Evolutionary conservation across 768 basidiomycete species (phyloP).

Genomic region (Coprinopsis sp.): DNA sequence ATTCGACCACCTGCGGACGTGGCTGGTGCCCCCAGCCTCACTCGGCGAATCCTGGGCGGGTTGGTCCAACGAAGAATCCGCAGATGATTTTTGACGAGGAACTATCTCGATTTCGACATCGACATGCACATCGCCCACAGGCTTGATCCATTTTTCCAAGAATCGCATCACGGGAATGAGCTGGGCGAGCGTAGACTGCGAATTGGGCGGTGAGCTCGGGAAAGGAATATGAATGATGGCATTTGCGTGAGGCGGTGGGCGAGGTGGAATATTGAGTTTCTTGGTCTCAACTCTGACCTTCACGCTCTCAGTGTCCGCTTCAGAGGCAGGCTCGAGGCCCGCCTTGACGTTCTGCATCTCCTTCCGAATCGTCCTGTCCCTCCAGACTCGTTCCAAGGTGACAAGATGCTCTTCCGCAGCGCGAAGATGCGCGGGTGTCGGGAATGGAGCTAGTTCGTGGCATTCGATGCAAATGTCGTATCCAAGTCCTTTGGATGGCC

Average conservation of each 20-base stretch:
- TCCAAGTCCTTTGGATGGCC: conserved; percentile 50
- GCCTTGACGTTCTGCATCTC: conserved; percentile 20
- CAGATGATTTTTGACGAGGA: background rate
- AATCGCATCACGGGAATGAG: conserved; percentile 64
- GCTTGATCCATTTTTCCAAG: conserved; percentile 60
- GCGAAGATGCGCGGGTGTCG: conserved; percentile 57
- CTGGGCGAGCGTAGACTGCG: conserved; percentile 46
- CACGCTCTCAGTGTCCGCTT: conserved; percentile 17
- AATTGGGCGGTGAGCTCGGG: conserved; percentile 61
- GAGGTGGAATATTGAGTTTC: conserved; percentile 39
- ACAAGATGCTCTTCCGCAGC: conserved; percentile 73
- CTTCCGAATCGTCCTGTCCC: conserved; percentile 33
- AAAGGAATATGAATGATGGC: conserved; percentile 72
- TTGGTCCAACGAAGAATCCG: too few relatives aligned
- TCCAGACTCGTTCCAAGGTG: conserved; percentile 66
- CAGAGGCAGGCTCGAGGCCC: conserved; percentile 9
- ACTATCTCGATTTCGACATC: conserved; percentile 4
- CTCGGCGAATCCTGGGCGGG: too few relatives aligned
- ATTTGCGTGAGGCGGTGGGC: conserved; percentile 69
- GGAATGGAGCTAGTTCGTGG: conserved; percentile 75
- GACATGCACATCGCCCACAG: conserved; percentile 22
- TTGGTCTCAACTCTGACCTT: conserved; percentile 7
- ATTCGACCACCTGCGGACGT: conserved; percentile 9
- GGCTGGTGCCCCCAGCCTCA: background rate
- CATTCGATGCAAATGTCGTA: conserved; percentile 89